Evolutionary conservation across 805 yeast genomes (phyloP).

Genomic region (Blastobotrys muscicola): DNA sequence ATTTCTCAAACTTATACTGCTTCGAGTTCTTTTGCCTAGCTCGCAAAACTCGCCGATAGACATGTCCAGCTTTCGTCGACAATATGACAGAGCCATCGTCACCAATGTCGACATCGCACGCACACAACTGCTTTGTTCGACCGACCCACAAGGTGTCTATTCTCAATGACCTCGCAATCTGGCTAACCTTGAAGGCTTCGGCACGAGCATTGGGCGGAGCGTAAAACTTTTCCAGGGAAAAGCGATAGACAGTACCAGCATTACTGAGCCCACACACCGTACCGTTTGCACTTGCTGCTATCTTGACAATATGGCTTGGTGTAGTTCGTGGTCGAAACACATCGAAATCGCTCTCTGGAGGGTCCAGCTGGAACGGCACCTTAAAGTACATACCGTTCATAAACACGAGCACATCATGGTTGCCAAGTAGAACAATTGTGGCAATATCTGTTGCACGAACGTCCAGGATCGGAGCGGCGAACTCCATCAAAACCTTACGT

Average conservation of each 20-base stretch:
- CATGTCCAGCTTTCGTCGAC: conserved; percentile 62
- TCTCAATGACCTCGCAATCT: conserved; percentile 9
- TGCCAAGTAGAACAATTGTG: conserved; percentile 52
- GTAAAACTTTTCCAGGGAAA: conserved; percentile 17
- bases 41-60: conserved; percentile 26
- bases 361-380: conserved; percentile 25
- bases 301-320: conserved; percentile 12
- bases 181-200: conserved; percentile 7
- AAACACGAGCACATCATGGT: conserved; percentile 55
- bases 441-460: conserved; percentile 59
- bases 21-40: conserved; percentile 25
- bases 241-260: conserved; percentile 17
- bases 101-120: conserved; percentile 58
- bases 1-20: conserved; percentile 42
- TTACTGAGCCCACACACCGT: conserved; percentile 18
- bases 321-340: conserved; percentile 10
- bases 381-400: conserved; percentile 48
- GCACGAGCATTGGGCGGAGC: conserved; percentile 7
- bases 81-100: conserved; percentile 60
- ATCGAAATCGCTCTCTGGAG: conserved; percentile 20
- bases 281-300: conserved; percentile 17
- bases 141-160: conserved; percentile 20
- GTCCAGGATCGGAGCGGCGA: conserved; percentile 40
- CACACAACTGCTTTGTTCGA: conserved; percentile 42
- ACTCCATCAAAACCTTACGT: conserved; percentile 34